A percentile compares a stretch with the other conserved stretches of the same genome.
Conservation (phyloP, 139 green algal species). For the Tetradesmus obliquus region DNA sequence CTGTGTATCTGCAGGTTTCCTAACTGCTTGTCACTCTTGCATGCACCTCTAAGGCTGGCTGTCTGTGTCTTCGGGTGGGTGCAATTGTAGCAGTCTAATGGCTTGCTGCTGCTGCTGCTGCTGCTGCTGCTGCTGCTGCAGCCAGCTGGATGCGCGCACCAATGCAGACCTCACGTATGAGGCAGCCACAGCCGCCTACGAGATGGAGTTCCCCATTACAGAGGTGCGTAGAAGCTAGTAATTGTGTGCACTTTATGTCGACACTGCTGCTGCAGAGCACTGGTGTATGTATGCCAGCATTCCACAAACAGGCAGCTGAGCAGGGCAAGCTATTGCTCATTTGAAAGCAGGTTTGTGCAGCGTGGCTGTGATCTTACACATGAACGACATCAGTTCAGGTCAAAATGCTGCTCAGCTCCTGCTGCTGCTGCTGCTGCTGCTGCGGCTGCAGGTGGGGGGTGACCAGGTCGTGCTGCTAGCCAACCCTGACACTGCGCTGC, state of each 20-base stretch:
- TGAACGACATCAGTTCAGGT: background rate
- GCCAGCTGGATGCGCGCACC: background rate
- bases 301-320: too few species aligned
- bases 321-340: too few species aligned
- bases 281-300: background rate
- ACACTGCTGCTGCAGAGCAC: background rate
- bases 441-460: background rate
- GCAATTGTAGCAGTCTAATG: too few species aligned
- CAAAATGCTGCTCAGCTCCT: background rate
- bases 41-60: too few species aligned
- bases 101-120: background rate
- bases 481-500: background rate
- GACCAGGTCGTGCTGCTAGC: background rate
- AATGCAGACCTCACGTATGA: constrained; percentile 5
- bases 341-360: too few species aligned
- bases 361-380: too few species aligned
- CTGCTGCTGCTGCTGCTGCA: constrained; percentile 2
- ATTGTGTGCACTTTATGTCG: background rate
- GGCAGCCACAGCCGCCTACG: background rate
- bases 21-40: too few species aligned
- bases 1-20: too few species aligned
- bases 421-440: background rate
- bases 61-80: too few species aligned
- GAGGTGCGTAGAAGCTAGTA: background rate
- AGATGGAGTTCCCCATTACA: background rate